Evolutionary conservation across 306 rosid genomes (phyloP), one percentile per base, ranked within the genome.

Genomic region (Sindora glabra): DNA sequence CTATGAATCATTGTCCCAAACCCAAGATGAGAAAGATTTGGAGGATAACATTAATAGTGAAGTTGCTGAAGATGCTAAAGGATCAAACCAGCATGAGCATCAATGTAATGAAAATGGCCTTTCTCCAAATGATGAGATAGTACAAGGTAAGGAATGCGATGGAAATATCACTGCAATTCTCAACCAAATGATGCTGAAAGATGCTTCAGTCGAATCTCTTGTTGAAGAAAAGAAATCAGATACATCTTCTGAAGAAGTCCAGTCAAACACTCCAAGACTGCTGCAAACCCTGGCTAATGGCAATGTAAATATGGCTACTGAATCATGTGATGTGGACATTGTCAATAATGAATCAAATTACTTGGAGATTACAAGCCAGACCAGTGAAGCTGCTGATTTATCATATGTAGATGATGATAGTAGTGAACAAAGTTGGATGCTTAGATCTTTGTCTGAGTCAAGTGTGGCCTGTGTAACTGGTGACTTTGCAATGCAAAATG

Each of bases 401-500:
- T 79, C 83, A 10, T 71, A 45, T 76, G 75, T 59, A 30, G 85
- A 81, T 74, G 98, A 86, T 67, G 80, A 65, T 73, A 64, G 39
- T 29, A 85, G 88, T 49, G 98, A 85, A 77, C 94, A 89, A 71
- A 89, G 95, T 76, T 94, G 97, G 99, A 80, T 72, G 82, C 67
- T 89, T 61, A 73, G 89, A 67, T 86, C 97, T 40, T 73, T 94
- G 84, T 89, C 95, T 11, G 99, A 94, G 70, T 84, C 95, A 10
- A 89, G 77, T 59, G 90, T 94, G 30, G 99, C 99, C 36, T 94
- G 95, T 67, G 50, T 86, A 69, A 94, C 99, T 4, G 78, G 89
- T 49, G 99, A 94, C 73, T 94, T 80, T 67, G 94, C 99, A 14
- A 94, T 89, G 97, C 99, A 94, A 75, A 94, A 94, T 73, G 97